Evolutionary conservation across 176 grass and related monocot species (phyloP).

Genomic region (Oryza nivara): DNA sequence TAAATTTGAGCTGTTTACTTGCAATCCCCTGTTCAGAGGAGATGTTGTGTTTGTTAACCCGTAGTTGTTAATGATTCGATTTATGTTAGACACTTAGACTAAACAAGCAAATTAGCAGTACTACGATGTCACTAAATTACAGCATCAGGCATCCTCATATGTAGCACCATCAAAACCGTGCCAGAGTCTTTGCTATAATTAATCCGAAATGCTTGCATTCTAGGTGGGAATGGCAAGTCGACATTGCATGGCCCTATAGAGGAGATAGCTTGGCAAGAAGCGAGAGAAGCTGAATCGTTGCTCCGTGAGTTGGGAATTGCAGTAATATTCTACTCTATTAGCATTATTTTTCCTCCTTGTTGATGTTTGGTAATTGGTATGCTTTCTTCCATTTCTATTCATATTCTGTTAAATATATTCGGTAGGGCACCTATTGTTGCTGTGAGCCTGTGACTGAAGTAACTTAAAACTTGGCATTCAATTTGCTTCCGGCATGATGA

Average conservation of each 20-base stretch:
- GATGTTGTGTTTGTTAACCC: background rate
- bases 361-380: slow-evolving; percentile 22
- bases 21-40: background rate
- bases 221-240: slow-evolving; percentile 59
- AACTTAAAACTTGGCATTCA: slow-evolving; percentile 2
- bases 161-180: background rate
- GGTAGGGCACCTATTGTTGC: slow-evolving; percentile 2
- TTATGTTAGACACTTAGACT: background rate
- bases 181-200: slow-evolving; percentile 1
- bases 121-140: background rate
- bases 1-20: background rate
- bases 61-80: background rate
- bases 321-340: slow-evolving; percentile 58
- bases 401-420: slow-evolving; percentile 1
- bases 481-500: background rate
- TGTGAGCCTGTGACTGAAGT: background rate
- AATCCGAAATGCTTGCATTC: slow-evolving; percentile 28
- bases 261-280: slow-evolving; percentile 91
- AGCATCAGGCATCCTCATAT: background rate
- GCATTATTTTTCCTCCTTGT: background rate
- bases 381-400: slow-evolving; percentile 23
- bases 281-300: slow-evolving; percentile 68
- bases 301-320: slow-evolving; percentile 82
- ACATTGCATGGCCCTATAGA: slow-evolving; percentile 85
- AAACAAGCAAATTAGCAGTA: background rate